Evolutionary conservation across 768 basidiomycete species (phyloP).

Genomic region (Kwoniella mangroviensis): DNA sequence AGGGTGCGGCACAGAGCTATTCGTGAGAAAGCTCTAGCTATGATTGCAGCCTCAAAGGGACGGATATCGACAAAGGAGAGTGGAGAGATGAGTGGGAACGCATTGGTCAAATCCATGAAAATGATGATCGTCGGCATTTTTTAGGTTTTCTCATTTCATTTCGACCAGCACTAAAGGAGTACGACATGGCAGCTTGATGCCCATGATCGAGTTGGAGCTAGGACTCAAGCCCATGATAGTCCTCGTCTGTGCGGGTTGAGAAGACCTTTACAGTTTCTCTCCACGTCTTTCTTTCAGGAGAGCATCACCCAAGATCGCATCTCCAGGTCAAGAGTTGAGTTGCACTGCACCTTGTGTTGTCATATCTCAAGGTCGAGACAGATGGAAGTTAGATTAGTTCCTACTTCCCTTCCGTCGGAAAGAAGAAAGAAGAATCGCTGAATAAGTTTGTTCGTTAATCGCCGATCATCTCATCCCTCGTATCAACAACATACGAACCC

Average conservation of each 20-base stretch:
- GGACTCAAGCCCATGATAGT: not conserved
- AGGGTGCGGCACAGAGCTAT: too few species aligned
- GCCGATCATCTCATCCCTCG: slow-evolving; percentile 3
- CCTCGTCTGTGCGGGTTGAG: too few species aligned
- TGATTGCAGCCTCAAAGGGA: too few species aligned
- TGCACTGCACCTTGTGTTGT: too few species aligned
- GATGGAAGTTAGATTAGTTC: too few species aligned
- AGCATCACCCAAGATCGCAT: too few species aligned
- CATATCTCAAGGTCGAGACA: too few species aligned
- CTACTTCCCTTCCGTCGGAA: not conserved
- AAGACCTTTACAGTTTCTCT: too few species aligned
- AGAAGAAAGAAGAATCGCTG: not conserved
- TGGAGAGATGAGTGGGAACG: not conserved
- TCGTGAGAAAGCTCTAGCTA: too few species aligned
- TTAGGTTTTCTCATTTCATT: not conserved
- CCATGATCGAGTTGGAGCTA: not conserved
- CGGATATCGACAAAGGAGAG: not conserved
- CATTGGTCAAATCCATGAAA: too few species aligned
- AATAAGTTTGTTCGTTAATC: not conserved
- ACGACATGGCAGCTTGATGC: not conserved
- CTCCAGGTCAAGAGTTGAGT: too few species aligned
- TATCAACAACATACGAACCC: not conserved
- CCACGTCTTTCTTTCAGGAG: too few species aligned
- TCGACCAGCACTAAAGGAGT: not conserved
- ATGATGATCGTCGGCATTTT: not conserved